Base-by-base conservation (phyloP, 2,329 filamentous ascomycete species). In the Clarireedia monteithiana region DNA sequence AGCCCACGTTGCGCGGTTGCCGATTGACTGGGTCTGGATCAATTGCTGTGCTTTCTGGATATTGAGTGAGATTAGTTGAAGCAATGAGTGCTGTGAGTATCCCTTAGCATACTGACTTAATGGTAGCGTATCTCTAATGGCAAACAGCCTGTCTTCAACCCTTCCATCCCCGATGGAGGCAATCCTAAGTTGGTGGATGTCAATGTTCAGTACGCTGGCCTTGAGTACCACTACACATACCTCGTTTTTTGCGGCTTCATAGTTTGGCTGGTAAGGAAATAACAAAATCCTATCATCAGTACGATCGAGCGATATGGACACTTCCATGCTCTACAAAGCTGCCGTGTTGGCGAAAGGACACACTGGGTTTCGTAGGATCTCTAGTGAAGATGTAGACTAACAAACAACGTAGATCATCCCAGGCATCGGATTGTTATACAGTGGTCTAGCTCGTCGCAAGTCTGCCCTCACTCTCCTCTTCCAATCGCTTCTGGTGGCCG, bases 361-460 rank as follows among this genome's bases (percentile, higher is more conserved):
- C 4, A 12, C 30, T 14, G 14, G 14, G 30, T 12, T 6, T 34
- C 30, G 27, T 4, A 42, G 17, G 5, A 42, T 17, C 5, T 39
- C 10, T 7, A 14, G 38, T 7, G n/a, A 10, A 39, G n/a, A 14
- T 20, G 5, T 5, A 42, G 17, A 5, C 39, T 42, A 10, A 42
- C 39, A 20, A n/a, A 14, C 5, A 6, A 5, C 7, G 5, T 6
- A 42, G 50, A 86, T 86, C 66, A 83, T 85, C 56, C 83, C 83
- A 0, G 83, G 82, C 20, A 82, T 86, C 61, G 83, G 82, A 48
- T 74, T 86, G 6, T 71, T 86, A 1, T 86, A 86, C 69, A 79
- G 81, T 56, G 83, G 83, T 53, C 75, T 86, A 27, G 77, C 82
- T 5, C 76, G 81, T 36, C 74, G 82, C 60, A 86, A 85, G 70